Evolutionary conservation across 116 monocot genomes (phyloP), one percentile per base, ranked within the genome.

Genomic region (Dioscorea cayenensis): DNA sequence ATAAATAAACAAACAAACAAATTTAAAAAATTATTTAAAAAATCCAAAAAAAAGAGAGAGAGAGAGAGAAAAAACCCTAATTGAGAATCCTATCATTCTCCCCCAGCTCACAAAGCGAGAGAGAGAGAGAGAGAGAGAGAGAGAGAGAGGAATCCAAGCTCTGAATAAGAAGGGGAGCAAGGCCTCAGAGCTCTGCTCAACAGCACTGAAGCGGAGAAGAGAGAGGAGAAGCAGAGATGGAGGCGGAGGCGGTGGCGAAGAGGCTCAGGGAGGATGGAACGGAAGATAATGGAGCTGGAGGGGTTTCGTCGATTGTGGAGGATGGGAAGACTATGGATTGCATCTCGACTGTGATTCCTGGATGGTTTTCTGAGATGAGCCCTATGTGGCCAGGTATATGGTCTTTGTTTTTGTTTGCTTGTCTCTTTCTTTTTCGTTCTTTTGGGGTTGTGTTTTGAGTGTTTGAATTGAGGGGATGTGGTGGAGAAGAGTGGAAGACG

Each of bases 341-440:
- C 19, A 76, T 79, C 71, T 83, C 79, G 14, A 71, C 79, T 7
- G 65, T 83, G 49, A 76, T 83, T 18, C 83, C 79, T 59, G 83
- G 83, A 7, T 83, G 83, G 83, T 83, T 83, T 72, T 83, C 83
- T 22, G 83, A 83, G 72, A 76, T 83, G 51, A 83, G 83, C 66
- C 83, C 79, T 67, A 79, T 83, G 83, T 83, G 83, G 83, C 83
- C 83, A 20, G 83, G 83, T 83, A n/a, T n/a, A 5, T 55, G 36
- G n/a, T 61, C 14, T 38, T 66, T 19, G 14, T 1, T 22, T 29
- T 76, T 63, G 6, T 20, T 60, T 4, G 12, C 12, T 69, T 12
- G 49, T 64, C 8, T 14, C 13, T 29, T 28, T 23, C 11, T 36
- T 65, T 28, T 28, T 62, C 23, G 21, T 21, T 23, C 22, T 62